Evolutionary conservation across 2,329 filamentous ascomycete species (phyloP).

Genomic region (Alternaria atra): DNA sequence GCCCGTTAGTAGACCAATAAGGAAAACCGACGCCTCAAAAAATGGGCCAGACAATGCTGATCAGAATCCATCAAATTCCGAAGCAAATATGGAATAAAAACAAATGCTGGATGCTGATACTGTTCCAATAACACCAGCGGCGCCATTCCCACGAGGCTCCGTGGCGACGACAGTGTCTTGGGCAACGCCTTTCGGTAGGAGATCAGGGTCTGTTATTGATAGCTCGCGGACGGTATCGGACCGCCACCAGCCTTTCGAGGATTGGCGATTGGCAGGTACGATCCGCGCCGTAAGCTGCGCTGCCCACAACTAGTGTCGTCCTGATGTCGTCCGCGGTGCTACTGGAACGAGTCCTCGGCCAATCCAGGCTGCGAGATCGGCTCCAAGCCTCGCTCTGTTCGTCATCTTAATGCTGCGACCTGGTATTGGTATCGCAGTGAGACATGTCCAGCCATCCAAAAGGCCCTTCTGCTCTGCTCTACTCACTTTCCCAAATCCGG

Average conservation of each 20-base stretch:
- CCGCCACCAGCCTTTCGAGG: constrained; percentile 35
- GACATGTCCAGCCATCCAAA: constrained; percentile 44
- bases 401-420: constrained; percentile 40
- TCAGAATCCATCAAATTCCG: constrained; percentile 51
- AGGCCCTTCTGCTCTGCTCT: constrained; percentile 34
- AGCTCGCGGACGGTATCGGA: constrained; percentile 40
- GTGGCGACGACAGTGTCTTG: constrained; percentile 26
- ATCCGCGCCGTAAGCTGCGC: constrained; percentile 46
- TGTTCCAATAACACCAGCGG: constrained; percentile 42
- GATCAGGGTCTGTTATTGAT: constrained; percentile 34
- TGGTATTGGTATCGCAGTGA: constrained; percentile 41
- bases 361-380: constrained; percentile 43
- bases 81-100: constrained; percentile 47
- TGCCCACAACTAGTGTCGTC: constrained; percentile 42
- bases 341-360: constrained; percentile 44
- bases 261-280: constrained; percentile 46
- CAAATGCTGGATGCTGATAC: constrained; percentile 38
- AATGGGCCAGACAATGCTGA: constrained; percentile 47
- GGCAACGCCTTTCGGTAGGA: constrained; percentile 33
- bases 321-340: constrained; percentile 44
- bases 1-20: constrained; percentile 44
- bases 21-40: constrained; percentile 31
- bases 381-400: constrained; percentile 41
- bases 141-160: constrained; percentile 33
- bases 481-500: constrained; percentile 32